Base-by-base conservation (phyloP, 2,329 filamentous ascomycete species). In the Pseudocercospora cruenta region DNA sequence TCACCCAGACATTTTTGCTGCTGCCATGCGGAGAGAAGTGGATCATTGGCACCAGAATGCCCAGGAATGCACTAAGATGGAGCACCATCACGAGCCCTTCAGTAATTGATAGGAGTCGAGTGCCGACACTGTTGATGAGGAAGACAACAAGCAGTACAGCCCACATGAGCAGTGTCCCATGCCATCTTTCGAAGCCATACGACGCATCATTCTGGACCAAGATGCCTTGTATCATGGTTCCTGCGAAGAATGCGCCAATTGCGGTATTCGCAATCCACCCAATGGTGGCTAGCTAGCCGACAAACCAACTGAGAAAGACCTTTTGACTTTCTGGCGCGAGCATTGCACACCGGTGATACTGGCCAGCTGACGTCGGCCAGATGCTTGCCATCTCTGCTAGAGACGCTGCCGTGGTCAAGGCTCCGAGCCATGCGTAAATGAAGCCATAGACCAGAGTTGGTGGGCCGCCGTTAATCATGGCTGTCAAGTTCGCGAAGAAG, bases 1-100 rank as follows among this genome's bases (percentile, higher is more conserved):
- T 68, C 26, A 57, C 60, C 36, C 70, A 71, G 33, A 71, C 70
- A 59, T 69, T 45, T 60, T 59, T 43, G 36, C 69, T 47, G 58
- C 54, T 58, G 14, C 65, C 66, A 24, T 66, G 59, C 2, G 65
- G 64, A 14, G 60, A 62, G 57, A 65, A 66, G 31, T 68, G 66
- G 6, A 64, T 43, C 60, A 69, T 26, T 4, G 66, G 65, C 7
- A 68, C 33, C 4, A 85, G 71, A 59, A 84, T 81, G 0, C 79
- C 82, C 58, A 85, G 82, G 73, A 85, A 85, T 3, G 82, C 83
- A 10, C 82, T 71, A 12, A 85, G 74, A 63, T 85, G 84, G 8
- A 85, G 71, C n/a, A 83, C 77, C 19, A 85, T 73, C 33, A 84
- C 80, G 16, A 82, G 69, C 0, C 80, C 80, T 71, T 86, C 83